These are phyloP conservation scores for Debaryomyces tyrocola DNA, from an alignment of 805 yeast species.

Conservation along the genomic window DNA sequence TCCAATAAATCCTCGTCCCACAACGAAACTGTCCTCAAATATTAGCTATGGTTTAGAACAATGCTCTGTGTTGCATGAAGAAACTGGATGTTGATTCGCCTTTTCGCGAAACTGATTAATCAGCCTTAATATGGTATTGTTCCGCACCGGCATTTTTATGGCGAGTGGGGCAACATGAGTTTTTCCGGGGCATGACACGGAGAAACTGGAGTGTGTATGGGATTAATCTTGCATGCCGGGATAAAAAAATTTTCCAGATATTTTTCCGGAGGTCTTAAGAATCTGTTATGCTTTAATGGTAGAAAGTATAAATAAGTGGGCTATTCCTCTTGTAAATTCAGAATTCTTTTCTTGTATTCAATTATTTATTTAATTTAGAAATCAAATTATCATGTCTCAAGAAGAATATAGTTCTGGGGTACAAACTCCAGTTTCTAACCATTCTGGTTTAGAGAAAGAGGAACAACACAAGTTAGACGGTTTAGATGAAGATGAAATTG, in stretches of 20 bases:
- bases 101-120: too few relatives aligned
- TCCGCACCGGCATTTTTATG: too few relatives aligned
- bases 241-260: background rate
- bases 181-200: background rate
- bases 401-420: conserved; percentile 26
- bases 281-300: background rate
- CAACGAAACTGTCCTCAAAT: too few relatives aligned
- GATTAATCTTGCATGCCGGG: background rate
- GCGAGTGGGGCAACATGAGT: background rate
- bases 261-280: background rate
- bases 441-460: conserved; percentile 23
- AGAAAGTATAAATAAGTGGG: background rate
- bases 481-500: conserved; percentile 2
- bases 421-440: conserved; percentile 32
- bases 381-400: background rate
- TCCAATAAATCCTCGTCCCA: too few relatives aligned
- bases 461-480: conserved; percentile 10
- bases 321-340: background rate
- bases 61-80: too few relatives aligned
- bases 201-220: background rate
- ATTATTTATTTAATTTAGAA: background rate
- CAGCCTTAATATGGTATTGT: too few relatives aligned
- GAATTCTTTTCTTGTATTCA: background rate
- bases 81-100: too few relatives aligned
- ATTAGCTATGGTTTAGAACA: too few relatives aligned